Conservation (phyloP, 129 eudicot species). For the Escallonia rubra region DNA sequence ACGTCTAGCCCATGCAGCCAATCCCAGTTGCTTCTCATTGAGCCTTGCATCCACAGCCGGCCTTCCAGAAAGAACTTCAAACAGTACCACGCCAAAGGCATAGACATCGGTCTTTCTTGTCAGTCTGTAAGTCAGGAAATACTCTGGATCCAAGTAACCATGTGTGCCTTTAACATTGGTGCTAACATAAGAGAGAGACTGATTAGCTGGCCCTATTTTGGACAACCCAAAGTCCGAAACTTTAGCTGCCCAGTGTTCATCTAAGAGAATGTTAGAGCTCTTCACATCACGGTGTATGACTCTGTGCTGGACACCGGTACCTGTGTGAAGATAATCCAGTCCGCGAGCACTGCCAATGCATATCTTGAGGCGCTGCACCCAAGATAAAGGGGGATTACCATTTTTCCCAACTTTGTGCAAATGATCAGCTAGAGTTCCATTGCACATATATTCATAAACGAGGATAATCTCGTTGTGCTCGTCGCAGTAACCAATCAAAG, state of each 20-base stretch:
- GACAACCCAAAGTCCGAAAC: constrained; percentile 53
- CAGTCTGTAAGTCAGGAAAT: constrained; percentile 33
- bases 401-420: too few relatives aligned
- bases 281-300: constrained; percentile 52
- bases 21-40: constrained; percentile 31
- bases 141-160: constrained; percentile 52
- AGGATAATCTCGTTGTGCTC: too few relatives aligned
- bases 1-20: constrained; percentile 10
- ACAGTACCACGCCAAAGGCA: constrained; percentile 48
- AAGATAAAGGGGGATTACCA: background rate
- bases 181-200: constrained; percentile 27
- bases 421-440: too few relatives aligned
- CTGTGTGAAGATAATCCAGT: constrained; percentile 36
- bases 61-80: constrained; percentile 52
- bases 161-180: constrained; percentile 46
- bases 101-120: constrained; percentile 50
- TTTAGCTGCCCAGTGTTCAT: too few relatives aligned
- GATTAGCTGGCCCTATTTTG: constrained; percentile 26
- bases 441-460: too few relatives aligned
- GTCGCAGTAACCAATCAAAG: too few relatives aligned
- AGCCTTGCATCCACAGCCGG: constrained; percentile 45
- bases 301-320: constrained; percentile 14
- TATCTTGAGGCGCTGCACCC: constrained; percentile 38
- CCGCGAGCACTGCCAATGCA: constrained; percentile 39
- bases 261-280: constrained; percentile 43